Evolutionary conservation across 257 asterid species (phyloP).

Genomic region (Przewalskia tangutica): DNA sequence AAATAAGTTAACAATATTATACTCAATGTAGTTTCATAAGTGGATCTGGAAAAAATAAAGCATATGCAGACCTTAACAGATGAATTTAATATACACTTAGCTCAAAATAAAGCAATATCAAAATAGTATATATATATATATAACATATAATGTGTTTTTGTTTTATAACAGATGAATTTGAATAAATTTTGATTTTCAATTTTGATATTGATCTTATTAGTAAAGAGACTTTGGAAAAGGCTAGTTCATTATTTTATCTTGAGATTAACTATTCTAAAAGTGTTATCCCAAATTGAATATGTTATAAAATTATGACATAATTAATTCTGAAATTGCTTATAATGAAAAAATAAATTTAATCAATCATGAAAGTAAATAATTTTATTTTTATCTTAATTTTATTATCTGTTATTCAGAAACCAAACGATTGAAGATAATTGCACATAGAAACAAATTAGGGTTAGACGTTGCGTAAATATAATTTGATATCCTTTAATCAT

Average conservation of each 20-base stretch:
- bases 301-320: background rate
- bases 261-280: background rate
- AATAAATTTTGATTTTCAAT: background rate
- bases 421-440: background rate
- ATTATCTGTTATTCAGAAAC: background rate
- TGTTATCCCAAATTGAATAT: background rate
- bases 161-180: background rate
- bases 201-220: background rate
- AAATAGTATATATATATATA: background rate
- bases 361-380: background rate
- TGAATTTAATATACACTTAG: too few relatives aligned
- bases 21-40: too few relatives aligned
- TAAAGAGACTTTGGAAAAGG: background rate
- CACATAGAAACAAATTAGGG: background rate
- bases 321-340: background rate
- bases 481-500: background rate
- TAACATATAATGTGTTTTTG: background rate
- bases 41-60: too few relatives aligned
- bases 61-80: too few relatives aligned
- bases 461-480: background rate
- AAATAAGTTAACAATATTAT: too few relatives aligned
- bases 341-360: background rate
- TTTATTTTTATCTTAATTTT: background rate
- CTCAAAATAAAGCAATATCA: too few relatives aligned
- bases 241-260: background rate